Base-by-base conservation (phyloP, 805 yeast species). In the Teunomyces aglyptinius region DNA sequence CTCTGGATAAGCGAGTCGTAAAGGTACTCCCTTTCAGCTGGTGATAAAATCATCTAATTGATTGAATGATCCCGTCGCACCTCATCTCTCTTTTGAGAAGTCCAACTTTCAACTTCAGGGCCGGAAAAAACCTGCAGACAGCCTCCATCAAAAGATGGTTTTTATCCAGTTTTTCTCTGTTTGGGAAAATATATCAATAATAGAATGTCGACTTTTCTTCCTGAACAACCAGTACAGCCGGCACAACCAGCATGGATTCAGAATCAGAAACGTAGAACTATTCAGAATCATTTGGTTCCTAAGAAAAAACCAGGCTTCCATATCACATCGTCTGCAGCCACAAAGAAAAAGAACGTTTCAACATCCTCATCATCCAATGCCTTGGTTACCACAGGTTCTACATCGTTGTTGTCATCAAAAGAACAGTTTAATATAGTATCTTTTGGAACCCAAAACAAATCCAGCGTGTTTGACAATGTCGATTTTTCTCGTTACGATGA, bases 11-110 rank as follows among this genome's bases (percentile, higher is more conserved):
- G 70, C 0, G 97, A 89, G 43, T 86, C 90, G 57, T 83, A 80
- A 19, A 92, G 69, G 61, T 85, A 92, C 1, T 86, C 75, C 55
- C 86, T 76, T 61, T 87, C 96, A 1, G 94, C 84, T 2, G 85
- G 82, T 3, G 94, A 86, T 44, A 87, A 71, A 29, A 79, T 74
- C 91, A 85, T 86, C 12, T 13, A 10, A 8, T 18, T 33, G 11
- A 5, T 20, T 20, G 15, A 12, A 4, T 6, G 3, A 5, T 33
- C 20, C 15, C 4, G 5, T 10, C 16, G 19, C 12, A 36, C 16
- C 39, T 36, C 39, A 36, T 36, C 39, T 36, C 39, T 20, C 18
- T 31, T 31, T 31, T 15, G 33, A 31, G 18, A 31, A 31, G 10
- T 31, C 18, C 10, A 13, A 15, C 33, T 31, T 31, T 31, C 6